phyloP scores from a whole-genome alignment of 805 yeast genomes.

The Clavispora santaluciae region DNA sequence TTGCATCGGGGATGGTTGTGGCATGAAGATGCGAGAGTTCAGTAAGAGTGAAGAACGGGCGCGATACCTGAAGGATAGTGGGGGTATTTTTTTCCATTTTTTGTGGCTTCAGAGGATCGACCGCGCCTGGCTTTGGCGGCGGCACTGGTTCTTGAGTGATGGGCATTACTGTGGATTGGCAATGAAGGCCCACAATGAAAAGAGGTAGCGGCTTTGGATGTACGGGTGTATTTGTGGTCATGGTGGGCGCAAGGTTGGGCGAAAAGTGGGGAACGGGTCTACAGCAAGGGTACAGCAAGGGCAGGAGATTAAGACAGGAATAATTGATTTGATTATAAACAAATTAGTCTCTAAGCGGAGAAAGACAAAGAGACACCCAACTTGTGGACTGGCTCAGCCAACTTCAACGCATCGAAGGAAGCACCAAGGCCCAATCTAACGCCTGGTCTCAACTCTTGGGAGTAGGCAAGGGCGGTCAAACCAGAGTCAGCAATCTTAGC shows the following conservation, averaged over 20 bases:
- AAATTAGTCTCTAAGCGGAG: slow-evolving; percentile 56
- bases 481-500: slow-evolving; percentile 97
- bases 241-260: background rate
- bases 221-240: background rate
- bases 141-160: background rate
- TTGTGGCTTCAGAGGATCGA: background rate
- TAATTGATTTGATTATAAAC: background rate
- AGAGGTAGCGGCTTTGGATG: background rate
- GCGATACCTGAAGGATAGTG: slow-evolving; percentile 38
- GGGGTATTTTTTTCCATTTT: slow-evolving; percentile 9
- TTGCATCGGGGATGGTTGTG: slow-evolving; percentile 47
- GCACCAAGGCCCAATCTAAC: slow-evolving; percentile 96
- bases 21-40: slow-evolving; percentile 51
- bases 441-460: slow-evolving; percentile 93
- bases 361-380: slow-evolving; percentile 92
- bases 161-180: background rate
- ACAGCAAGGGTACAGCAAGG: too few relatives aligned
- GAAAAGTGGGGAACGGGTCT: too few relatives aligned
- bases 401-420: slow-evolving; percentile 91
- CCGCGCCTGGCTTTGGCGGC: background rate
- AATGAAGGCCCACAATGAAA: background rate
- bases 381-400: slow-evolving; percentile 96
- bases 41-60: slow-evolving; percentile 56
- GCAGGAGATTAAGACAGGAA: too few relatives aligned
- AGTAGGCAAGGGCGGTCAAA: slow-evolving; percentile 87